Percentiles rank a stretch among this genome's conserved stretches.
Conservation (phyloP, 2,329 filamentous ascomycete genomes). For the Chrysoporthe puriensis region DNA sequence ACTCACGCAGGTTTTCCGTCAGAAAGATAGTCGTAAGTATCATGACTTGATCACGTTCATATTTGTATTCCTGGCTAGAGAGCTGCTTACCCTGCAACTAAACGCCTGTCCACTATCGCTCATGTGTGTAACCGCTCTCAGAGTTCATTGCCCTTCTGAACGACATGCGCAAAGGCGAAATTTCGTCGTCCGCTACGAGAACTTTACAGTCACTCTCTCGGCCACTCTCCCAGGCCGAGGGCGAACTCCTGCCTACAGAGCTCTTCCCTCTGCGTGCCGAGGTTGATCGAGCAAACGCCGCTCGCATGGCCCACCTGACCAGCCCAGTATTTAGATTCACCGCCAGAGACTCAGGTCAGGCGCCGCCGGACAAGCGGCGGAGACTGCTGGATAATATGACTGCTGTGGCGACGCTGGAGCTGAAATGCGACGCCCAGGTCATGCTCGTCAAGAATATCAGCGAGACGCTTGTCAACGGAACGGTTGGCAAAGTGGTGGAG, state of each 20-base stretch:
- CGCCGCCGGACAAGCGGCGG: constrained; percentile 60
- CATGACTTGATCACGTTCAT: not conserved
- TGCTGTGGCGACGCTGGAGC: constrained; percentile 64
- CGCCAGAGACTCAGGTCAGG: constrained; percentile 61
- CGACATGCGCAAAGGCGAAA: constrained; percentile 72
- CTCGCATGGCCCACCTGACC: constrained; percentile 63
- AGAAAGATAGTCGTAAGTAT: constrained; percentile 57
- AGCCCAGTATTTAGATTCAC: constrained; percentile 62
- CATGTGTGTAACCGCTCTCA: constrained; percentile 37
- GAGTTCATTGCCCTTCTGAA: constrained; percentile 74
- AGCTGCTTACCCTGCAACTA: not conserved
- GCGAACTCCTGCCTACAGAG: constrained; percentile 66
- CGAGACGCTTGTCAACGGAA: constrained; percentile 74
- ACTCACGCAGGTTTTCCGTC: constrained; percentile 74
- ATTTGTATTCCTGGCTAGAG: not conserved
- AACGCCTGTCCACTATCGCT: no score
- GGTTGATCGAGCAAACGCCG: constrained; percentile 70
- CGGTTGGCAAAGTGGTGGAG: constrained; percentile 70
- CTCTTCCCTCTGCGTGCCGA: constrained; percentile 72
- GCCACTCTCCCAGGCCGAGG: constrained; percentile 60
- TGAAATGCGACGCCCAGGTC: constrained; percentile 76
- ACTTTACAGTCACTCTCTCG: constrained; percentile 64
- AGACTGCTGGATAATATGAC: constrained; percentile 71
- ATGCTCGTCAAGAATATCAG: constrained; percentile 84
- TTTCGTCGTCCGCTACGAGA: constrained; percentile 62